These are phyloP conservation scores for Nidula microcarpa DNA, from an alignment of 768 basidiomycete species.

Conservation along the genomic window DNA sequence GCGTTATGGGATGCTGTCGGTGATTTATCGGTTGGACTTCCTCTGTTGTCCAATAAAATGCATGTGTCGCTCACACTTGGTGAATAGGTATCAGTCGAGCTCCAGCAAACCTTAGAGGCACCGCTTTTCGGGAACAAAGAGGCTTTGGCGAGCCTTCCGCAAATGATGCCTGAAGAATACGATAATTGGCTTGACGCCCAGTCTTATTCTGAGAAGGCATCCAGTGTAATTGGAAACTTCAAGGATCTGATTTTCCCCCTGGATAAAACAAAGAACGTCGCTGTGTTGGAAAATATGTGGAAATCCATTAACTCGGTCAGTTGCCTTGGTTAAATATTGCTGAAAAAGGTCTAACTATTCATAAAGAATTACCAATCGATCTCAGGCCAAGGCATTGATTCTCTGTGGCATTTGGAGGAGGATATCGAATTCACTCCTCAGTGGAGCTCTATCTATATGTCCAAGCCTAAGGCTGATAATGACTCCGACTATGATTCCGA, in stretches of 20 bases:
- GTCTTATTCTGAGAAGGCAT: slow-evolving; percentile 55
- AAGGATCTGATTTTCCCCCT: slow-evolving; percentile 59
- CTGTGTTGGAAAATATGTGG: slow-evolving; percentile 62
- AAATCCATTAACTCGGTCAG: slow-evolving; percentile 55
- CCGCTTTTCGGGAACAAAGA: slow-evolving; percentile 57
- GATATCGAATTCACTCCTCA: slow-evolving; percentile 50
- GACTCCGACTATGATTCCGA: slow-evolving; percentile 24
- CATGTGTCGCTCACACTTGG: neutral
- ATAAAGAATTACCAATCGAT: slow-evolving; percentile 54
- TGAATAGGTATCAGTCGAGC: slow-evolving; percentile 56
- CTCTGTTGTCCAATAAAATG: neutral
- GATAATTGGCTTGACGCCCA: slow-evolving; percentile 71
- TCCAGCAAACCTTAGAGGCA: slow-evolving; percentile 62
- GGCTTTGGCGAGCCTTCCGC: slow-evolving; percentile 44
- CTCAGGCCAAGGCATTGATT: slow-evolving; percentile 55
- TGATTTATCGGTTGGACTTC: slow-evolving; percentile 61
- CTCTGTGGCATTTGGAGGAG: slow-evolving; percentile 59
- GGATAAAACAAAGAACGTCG: slow-evolving; percentile 45
- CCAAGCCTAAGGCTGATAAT: slow-evolving; percentile 10
- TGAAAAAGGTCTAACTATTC: neutral
- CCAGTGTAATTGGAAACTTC: slow-evolving; percentile 43
- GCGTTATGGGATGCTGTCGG: slow-evolving; percentile 79
- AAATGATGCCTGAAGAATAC: slow-evolving; percentile 57
- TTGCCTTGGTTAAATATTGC: neutral
- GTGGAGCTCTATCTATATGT: slow-evolving; percentile 48